Evolutionary conservation across 768 basidiomycete genomes (phyloP), one percentile per base, ranked within the genome.

Genomic region (Neoboletus subvelutipes): DNA sequence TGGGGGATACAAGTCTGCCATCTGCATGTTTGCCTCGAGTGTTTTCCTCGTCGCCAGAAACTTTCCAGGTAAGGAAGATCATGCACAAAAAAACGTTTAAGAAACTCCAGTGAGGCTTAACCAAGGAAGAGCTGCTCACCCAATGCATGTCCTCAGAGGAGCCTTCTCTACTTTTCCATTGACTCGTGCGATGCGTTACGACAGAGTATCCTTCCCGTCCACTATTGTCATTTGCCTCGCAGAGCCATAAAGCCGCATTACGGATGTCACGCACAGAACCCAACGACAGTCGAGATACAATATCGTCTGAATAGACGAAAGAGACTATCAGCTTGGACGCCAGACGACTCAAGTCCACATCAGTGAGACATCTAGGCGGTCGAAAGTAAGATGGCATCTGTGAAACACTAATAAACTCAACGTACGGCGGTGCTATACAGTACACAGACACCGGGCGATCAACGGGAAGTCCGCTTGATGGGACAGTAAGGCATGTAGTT

Each of bases 1-100:
- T 0, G 91, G 87, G 13, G 90, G 90, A 59, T 82, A 91, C 68
- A 90, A 79, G 61, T 85, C 79, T 3, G 82, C 74, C 76, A 79
- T 82, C 48, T 83, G 80, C 90, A 93, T 92, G 57, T 89, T 91
- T 45, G 90, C 90, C 68, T 92, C 89, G 0, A 93, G 78, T 3
- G 90, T 92, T 77, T 90, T 92, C 45, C 91, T 83, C 56, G 88
- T 81, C 0, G 89, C 82, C 39, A 92, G 75, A 65, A 93, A 90
- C 91, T 92, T 54, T 46, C 24, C 41, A 45, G 33, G 43, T 9
- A 52, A 50, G 26, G 29, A 29, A 36, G 3, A 39, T 24, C 20
- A 33, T 20, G 39, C 33, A 18, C 11, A 12, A 48, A 50, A 37
- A 28, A 48, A 17, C 2, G 26, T 18, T 17, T 50, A n/a, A 41